A percentile compares a stretch with the other conserved stretches of the same genome.
These are phyloP conservation scores for Trichoderma sp. DNA, from an alignment of 2,329 filamentous ascomycete species.

Conservation along the genomic window DNA sequence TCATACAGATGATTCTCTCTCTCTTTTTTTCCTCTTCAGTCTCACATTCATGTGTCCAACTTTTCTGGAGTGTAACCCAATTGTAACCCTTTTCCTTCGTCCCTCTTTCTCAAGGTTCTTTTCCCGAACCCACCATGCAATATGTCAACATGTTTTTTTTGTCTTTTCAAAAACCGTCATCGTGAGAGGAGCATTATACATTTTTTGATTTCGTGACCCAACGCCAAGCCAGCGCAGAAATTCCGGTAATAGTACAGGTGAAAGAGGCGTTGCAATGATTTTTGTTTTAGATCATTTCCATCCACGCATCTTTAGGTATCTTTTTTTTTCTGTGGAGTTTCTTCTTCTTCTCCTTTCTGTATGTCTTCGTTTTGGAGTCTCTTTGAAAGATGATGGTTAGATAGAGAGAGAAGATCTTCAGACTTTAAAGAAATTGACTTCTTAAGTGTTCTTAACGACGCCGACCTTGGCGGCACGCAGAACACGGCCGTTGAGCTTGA, in stretches of 20 bases:
- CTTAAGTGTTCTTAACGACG: conserved; percentile 82
- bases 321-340: not conserved
- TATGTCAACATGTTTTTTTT: conserved; percentile 10
- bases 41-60: conserved; percentile 26
- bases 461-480: conserved; percentile 93
- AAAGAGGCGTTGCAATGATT: conserved; percentile 29
- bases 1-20: conserved; percentile 20
- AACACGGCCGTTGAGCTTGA: conserved; percentile 86
- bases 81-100: not conserved
- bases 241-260: conserved; percentile 41
- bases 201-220: conserved; percentile 32
- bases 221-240: conserved; percentile 37
- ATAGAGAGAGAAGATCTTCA: not conserved
- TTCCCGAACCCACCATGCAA: conserved; percentile 33
- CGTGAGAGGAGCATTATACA: conserved; percentile 53
- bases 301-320: conserved; percentile 7
- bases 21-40: not conserved
- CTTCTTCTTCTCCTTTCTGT: conserved; percentile 23
- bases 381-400: not conserved
- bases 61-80: conserved; percentile 15
- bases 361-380: not conserved
- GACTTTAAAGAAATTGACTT: too few relatives aligned
- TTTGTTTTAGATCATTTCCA: not conserved
- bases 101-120: conserved; percentile 3
- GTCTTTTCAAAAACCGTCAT: conserved; percentile 34